phyloP scores from a whole-genome alignment of 306 rosid genomes.

The Ochetophila trinervis region DNA sequence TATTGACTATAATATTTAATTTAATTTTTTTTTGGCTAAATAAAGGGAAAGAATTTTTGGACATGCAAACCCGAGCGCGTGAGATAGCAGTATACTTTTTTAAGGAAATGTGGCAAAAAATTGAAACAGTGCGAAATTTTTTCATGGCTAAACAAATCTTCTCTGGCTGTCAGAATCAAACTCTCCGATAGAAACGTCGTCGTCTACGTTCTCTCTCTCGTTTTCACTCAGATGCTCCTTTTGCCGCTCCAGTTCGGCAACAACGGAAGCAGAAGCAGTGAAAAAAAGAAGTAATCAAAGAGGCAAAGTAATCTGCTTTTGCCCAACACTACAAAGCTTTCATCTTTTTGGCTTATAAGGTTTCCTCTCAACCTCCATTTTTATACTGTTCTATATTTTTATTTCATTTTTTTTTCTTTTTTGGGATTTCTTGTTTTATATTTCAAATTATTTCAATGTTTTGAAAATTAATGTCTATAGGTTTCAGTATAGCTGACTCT shows the following conservation, averaged over 20 bases:
- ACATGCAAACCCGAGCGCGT: no score
- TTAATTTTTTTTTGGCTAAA: no score
- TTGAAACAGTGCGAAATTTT: background rate
- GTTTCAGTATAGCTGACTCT: no score
- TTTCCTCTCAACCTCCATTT: background rate
- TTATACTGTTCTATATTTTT: background rate
- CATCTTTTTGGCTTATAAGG: background rate
- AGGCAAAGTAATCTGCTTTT: background rate
- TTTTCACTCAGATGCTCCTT: background rate
- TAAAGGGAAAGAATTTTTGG: no score
- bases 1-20: no score
- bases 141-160: background rate
- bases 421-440: background rate
- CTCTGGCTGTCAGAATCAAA: constrained; percentile 5
- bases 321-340: background rate
- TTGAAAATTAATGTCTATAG: background rate
- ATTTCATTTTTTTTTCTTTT: background rate
- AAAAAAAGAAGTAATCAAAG: background rate
- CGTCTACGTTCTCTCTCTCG: background rate
- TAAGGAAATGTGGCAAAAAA: no score
- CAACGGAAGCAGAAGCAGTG: background rate
- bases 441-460: background rate
- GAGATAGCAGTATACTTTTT: no score
- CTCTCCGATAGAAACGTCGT: background rate
- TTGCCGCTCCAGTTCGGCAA: background rate